Evolutionary conservation across 2,329 filamentous ascomycete species (phyloP), one percentile per base, ranked within the genome.

Genomic region (Calonectria pseudoturangicola): DNA sequence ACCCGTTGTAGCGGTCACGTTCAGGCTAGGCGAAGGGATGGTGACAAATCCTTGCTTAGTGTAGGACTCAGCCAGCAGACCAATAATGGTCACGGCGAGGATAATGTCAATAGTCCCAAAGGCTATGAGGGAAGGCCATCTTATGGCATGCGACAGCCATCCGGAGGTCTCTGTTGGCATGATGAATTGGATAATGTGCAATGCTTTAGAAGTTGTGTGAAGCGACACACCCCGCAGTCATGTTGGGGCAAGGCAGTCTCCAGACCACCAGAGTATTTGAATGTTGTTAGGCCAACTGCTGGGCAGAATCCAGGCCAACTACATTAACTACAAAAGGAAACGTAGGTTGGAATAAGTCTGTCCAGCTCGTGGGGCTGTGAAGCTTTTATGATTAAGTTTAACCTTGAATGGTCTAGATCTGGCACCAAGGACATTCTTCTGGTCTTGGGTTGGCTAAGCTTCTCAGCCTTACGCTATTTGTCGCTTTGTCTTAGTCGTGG

Each of bases 141-240:
- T 30, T 12, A 56, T 56, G n/a, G 51, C 51, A 13, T 56, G 51
- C 2, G 51, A 56, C 12, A 56, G n/a, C 51, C 51, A 56, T 6
- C 51, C 30, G 4, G 21, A 21, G 10, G 51, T 25, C 4, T 36
- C 13, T 21, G 30, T 39, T 4, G 51, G 15, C 51, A 56, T 56
- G 30, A 3, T 56, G 3, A 12, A 9, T 15, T 25, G 27, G 21
- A 10, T 10, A 6, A 28, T 36, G 3, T 15, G 15, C 6, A n/a
- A 36, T 33, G 15, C 0, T 33, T 8, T 13, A 4, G 28, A n/a
- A 18, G 33, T 33, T 33, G 15, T 25, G n/a, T 21, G 13, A 33
- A 39, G 12, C 10, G 15, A 5, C 12, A 21, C 30, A 8, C 1
- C 15, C n/a, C 30, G 10, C 30, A 21, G 12, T 39, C 28, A 25